Base-by-base conservation (phyloP, 2,329 filamentous ascomycete species). In the Arthroderma sp. region DNA sequence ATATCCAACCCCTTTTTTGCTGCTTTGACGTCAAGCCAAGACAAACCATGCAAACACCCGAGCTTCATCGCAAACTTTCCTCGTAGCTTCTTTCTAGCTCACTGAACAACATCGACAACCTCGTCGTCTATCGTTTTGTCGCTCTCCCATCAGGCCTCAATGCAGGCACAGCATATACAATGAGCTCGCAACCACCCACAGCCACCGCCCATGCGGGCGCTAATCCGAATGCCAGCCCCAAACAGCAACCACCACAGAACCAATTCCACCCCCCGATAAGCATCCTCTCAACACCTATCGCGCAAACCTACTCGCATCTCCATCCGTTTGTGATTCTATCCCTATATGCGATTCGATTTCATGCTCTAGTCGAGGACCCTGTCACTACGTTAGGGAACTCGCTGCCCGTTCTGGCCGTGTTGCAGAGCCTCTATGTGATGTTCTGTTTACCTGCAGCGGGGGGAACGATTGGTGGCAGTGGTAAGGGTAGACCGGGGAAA, bases 311-410 rank as follows among this genome's bases (percentile, higher is more conserved):
- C 57, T 76, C 80, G 8, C 72, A 85, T 56, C 62, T 78, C 15
- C 83, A 93, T 53, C 81, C 84, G 0, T 63, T 73, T 28, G 63
- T 86, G 7, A 70, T 93, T 29, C 71, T 85, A 29, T 73, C 72
- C 6, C 64, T 82, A 32, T 80, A 82, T 58, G 71, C 73, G 38
- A 58, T 75, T 50, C 74, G 74, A 34, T 89, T 93, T 63, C 60
- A 66, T 32, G 66, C 72, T 11, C 70, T 94, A 28, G 82, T 93
- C 29, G 68, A 71, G 10, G 75, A 88, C 51, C 85, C 87, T 0
- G 73, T 82, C 2, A 64, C 72, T 10, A 74, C 80, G 5, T 72
- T 94, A 33, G 62, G 74, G 9, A 71, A 60, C 29, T 69, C 79
- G 2, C 66, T 89, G 2, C 72, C 80, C 0, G 72, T 77, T 8